A percentile compares a stretch with the other conserved stretches of the same genome.
phyloP scores from a whole-genome alignment of 371 early-diverging fungal species.

The Catenaria anguillulae region DNA sequence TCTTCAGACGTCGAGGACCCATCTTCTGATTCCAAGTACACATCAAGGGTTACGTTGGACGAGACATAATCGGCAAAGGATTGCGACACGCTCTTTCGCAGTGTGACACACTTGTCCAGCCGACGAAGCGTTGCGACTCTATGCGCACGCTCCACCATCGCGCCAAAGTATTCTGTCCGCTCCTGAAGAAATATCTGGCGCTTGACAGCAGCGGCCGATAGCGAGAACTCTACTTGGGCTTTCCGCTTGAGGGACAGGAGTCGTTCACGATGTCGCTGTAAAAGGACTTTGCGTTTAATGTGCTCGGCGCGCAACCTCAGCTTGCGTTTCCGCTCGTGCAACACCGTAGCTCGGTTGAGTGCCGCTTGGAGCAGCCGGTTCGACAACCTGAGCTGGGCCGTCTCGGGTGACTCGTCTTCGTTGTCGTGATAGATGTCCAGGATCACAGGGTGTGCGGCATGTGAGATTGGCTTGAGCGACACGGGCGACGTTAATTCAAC shows the following conservation, averaged over 20 bases:
- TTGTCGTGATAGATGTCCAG: neutral
- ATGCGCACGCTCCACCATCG: conserved; percentile 25
- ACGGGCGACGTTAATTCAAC: neutral
- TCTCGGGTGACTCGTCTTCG: neutral
- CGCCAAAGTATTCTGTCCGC: conserved; percentile 17
- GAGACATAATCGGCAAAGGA: conserved; percentile 13
- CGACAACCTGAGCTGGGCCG: neutral
- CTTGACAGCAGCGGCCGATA: conserved; percentile 22
- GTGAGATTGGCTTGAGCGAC: neutral
- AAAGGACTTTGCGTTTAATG: conserved; percentile 11
- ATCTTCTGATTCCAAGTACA: neutral
- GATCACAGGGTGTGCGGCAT: neutral
- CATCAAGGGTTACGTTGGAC: neutral
- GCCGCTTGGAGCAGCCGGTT: neutral
- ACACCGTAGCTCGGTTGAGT: neutral
- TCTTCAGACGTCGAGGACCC: too few species aligned
- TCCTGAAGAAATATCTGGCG: conserved; percentile 18
- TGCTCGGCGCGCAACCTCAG: neutral
- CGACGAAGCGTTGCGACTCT: conserved; percentile 20
- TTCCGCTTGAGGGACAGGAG: conserved; percentile 15
- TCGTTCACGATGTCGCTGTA: conserved; percentile 20
- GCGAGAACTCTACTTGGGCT: conserved; percentile 19
- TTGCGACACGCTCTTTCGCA: conserved; percentile 18
- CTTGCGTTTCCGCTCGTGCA: neutral
- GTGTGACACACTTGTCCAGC: conserved; percentile 17